Base-by-base conservation (phyloP, 257 asterid genomes). In the Penstemon eatonii region DNA sequence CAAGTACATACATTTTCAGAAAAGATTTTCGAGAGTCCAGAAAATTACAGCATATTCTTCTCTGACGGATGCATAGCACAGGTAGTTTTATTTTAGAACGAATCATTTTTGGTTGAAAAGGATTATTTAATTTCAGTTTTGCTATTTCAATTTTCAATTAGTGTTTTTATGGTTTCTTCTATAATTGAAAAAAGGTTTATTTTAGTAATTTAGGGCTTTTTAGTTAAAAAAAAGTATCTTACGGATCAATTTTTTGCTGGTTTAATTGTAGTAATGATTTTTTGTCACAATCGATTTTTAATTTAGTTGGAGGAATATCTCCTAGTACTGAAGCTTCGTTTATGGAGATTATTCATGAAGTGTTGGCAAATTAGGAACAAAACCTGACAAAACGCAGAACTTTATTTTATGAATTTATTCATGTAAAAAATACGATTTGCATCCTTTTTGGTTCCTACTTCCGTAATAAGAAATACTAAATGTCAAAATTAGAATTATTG, bases 321-420 rank as follows among this genome's bases (percentile, higher is more conserved):
- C 11, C 1, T 11, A 33, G 7, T 65, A 36, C 19, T 44, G 39
- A 58, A 12, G 52, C 58, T 56, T 74, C 42, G n/a, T 72, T 71
- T 18, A 61, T 70, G 58, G 64, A 63, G 69, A 56, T 72, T 53
- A 56, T 44, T 51, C 58, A 67, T 67, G 75, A 70, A 36, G 6
- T 75, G 80, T 70, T 55, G 67, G 55, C 60, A 5, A 72, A 49
- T 70, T 40, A 42, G 74, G 79, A 75, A 70, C 87, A 80, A 56
- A 54, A 59, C 49, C 85, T 72, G 83, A 74, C 74, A 75, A 50
- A 66, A 42, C 7, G 38, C 68, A 43, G 55, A 55, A 65, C 60
- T 62, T 69, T 59, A 67, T 54, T 77, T 62, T 46, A 25, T 53
- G 73, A 73, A 74, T 72, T 75, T 62, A 47, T 46, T 52, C 78